Evolutionary conservation across 345 rosid genomes (phyloP), one percentile per base, ranked within the genome.

Genomic region (Mallotus nudiflorus): DNA sequence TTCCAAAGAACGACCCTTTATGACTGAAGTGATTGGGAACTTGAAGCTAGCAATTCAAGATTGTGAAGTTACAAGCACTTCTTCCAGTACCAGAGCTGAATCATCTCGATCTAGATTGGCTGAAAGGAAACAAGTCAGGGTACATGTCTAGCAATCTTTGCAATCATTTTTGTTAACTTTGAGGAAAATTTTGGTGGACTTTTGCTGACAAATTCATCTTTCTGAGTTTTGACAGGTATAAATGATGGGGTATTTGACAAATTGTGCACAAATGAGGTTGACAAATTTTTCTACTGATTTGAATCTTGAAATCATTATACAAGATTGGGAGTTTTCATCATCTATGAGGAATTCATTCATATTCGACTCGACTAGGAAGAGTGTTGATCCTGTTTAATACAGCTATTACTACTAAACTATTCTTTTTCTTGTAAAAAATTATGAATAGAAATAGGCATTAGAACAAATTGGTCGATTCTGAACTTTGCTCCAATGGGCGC

Each of bases 1-100:
- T 46, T 72, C 88, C 0, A 88, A 89, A 68, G 90, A 85, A 31
- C 85, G 97, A 58, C 99, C 97, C 0, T 72, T 86, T 14, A 92
- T 95, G 97, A 74, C 71, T 16, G 73, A 76, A 66, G 87, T 92
- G 8, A 88, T 85, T 4, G 81, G 81, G 48, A 68, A 56, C 70
- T 80, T 95, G 68, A 79, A 74, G 82, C 75, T 77, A 70, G 89
- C 91, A 68, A 74, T 92, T 45, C 83, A 78, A 68, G 90, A 84
- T 52, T 78, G 80, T 42, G 83, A 81, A 46, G 75, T 68, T 20
- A 70, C 64, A 58, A 68, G 31, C 77, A 16, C 73, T 16, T 51
- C 85, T 4, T 54, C 35, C 1, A 67, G 3, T 46, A 60, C 6
- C 4, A 35, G 6, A 16, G 33, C 13, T 25, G 37, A 22, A 31